Evolutionary conservation across 2,329 filamentous ascomycete species (phyloP).

Genomic region (Fusarium tanahbumbuense): DNA sequence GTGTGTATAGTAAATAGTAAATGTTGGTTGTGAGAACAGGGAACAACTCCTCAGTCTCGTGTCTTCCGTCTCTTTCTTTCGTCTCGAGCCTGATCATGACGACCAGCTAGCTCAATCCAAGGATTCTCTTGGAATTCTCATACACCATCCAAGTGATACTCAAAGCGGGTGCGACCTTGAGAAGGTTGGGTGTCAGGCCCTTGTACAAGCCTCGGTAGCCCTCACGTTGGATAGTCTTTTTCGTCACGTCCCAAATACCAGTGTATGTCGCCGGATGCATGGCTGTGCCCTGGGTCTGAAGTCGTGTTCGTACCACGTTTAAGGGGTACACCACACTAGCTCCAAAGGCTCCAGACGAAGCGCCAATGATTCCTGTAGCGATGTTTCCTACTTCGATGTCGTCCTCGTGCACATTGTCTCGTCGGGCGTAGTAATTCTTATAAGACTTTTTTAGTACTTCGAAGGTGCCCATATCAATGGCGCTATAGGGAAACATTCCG

Average conservation of each 20-base stretch:
- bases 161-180: slow-evolving; percentile 95
- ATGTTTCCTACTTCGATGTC: slow-evolving; percentile 85
- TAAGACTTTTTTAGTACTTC: slow-evolving; percentile 88
- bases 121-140: slow-evolving; percentile 84
- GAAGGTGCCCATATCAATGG: slow-evolving; percentile 95
- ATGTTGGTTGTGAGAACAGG: slow-evolving; percentile 20
- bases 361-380: slow-evolving; percentile 87
- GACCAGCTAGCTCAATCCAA: slow-evolving; percentile 63
- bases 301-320: slow-evolving; percentile 88
- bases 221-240: slow-evolving; percentile 84
- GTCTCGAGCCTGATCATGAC: neutral
- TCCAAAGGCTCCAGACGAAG: slow-evolving; percentile 89
- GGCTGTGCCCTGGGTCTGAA: slow-evolving; percentile 95
- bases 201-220: slow-evolving; percentile 91
- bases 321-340: slow-evolving; percentile 95
- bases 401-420: slow-evolving; percentile 80
- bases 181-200: slow-evolving; percentile 90
- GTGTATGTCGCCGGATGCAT: slow-evolving; percentile 91
- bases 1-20: slow-evolving; percentile 33
- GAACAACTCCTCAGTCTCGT: slow-evolving; percentile 2
- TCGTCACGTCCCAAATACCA: slow-evolving; percentile 88
- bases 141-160: slow-evolving; percentile 96
- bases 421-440: slow-evolving; percentile 75
- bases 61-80: slow-evolving; percentile 11
- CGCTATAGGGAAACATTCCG: slow-evolving; percentile 98